Percentiles rank a stretch among this genome's conserved stretches.
Conservation (phyloP, 768 basidiomycete genomes). For the Cystoderma amianthinum region DNA sequence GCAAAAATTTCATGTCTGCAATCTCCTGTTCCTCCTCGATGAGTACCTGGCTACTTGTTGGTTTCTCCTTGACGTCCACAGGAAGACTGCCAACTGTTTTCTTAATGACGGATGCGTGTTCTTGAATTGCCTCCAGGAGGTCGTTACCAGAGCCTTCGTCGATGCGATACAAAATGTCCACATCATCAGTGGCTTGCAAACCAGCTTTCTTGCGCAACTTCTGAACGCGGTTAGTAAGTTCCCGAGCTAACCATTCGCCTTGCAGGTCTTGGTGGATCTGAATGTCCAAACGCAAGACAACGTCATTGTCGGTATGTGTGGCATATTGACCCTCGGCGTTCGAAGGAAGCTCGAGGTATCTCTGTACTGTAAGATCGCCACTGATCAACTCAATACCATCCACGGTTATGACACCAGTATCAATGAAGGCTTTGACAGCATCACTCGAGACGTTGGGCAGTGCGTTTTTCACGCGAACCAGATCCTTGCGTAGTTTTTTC, state of each 20-base stretch:
- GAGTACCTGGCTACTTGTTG: slow-evolving; percentile 42
- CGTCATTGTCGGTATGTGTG: slow-evolving; percentile 90
- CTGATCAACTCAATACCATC: slow-evolving; percentile 85
- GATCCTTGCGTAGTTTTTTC: slow-evolving; percentile 87
- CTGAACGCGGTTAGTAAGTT: slow-evolving; percentile 90
- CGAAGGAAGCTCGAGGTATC: slow-evolving; percentile 79
- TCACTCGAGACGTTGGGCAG: slow-evolving; percentile 79
- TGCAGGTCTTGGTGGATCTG: slow-evolving; percentile 82
- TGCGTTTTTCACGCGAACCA: slow-evolving; percentile 82
- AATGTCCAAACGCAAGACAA: slow-evolving; percentile 89
- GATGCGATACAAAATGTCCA: slow-evolving; percentile 81
- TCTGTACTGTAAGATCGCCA: slow-evolving; percentile 89
- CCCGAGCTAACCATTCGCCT: slow-evolving; percentile 83
- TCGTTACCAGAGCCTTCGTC: slow-evolving; percentile 62
- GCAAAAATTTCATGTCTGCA: slow-evolving; percentile 67
- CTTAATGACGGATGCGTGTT: slow-evolving; percentile 62
- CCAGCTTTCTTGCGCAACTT: slow-evolving; percentile 94
- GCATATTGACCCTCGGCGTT: slow-evolving; percentile 57
- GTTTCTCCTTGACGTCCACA: slow-evolving; percentile 45
- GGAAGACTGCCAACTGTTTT: slow-evolving; percentile 75
- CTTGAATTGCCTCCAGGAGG: slow-evolving; percentile 53
- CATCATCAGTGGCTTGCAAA: slow-evolving; percentile 90
- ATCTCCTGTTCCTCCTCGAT: slow-evolving; percentile 88
- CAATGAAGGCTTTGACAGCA: slow-evolving; percentile 69
- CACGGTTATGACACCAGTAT: slow-evolving; percentile 71